These are phyloP conservation scores for Candida pseudofarinosa DNA, from an alignment of 805 yeast genomes.

Conservation along the genomic window DNA sequence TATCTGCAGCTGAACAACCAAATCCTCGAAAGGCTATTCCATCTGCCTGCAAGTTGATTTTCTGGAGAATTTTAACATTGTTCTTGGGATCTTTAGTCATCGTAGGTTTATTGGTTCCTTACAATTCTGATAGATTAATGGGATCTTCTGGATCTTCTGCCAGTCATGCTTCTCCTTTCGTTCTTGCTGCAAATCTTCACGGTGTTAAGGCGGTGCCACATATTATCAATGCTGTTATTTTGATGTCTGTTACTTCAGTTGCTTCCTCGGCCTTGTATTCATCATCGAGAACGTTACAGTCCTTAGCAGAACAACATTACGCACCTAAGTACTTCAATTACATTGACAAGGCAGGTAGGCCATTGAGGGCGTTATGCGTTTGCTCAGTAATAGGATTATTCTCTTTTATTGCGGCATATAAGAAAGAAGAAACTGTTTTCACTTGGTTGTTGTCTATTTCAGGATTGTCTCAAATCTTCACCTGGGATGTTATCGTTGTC, in stretches of 20 bases:
- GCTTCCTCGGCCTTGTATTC: constrained; percentile 42
- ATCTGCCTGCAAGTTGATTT: constrained; percentile 37
- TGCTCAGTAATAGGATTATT: constrained; percentile 34
- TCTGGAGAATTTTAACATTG: constrained; percentile 34
- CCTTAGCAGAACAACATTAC: constrained; percentile 39
- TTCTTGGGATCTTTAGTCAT: constrained; percentile 37
- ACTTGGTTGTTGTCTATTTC: constrained; percentile 40
- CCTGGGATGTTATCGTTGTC: constrained; percentile 39
- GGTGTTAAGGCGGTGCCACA: constrained; percentile 37
- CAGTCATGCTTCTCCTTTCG: constrained; percentile 40
- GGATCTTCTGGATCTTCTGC: constrained; percentile 25
- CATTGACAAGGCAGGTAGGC: constrained; percentile 40
- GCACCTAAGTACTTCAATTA: constrained; percentile 38
- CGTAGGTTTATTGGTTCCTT: constrained; percentile 39
- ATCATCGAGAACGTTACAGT: constrained; percentile 39
- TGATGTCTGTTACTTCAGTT: constrained; percentile 39
- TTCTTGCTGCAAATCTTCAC: constrained; percentile 39
- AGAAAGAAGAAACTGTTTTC: constrained; percentile 36
- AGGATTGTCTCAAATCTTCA: constrained; percentile 39
- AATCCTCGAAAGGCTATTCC: constrained; percentile 34
- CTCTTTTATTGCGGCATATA: constrained; percentile 39
- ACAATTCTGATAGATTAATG: constrained; percentile 28
- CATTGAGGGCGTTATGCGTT: constrained; percentile 32
- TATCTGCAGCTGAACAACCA: constrained; percentile 25
- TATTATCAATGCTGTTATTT: constrained; percentile 39